phyloP scores from a whole-genome alignment of 441 rosid species.

The Hypseocharis bilobata region DNA sequence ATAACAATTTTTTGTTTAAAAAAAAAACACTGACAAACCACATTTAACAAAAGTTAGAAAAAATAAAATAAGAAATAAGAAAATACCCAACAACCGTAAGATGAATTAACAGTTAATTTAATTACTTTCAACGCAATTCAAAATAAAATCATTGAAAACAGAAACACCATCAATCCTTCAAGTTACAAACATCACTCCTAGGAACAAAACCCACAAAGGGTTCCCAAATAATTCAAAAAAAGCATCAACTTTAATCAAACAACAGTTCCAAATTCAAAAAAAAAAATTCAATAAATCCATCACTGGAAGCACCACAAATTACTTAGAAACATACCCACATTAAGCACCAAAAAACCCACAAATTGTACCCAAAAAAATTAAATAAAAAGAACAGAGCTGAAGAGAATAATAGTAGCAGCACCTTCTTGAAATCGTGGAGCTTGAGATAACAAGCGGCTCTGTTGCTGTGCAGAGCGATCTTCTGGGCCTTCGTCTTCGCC shows the following conservation, averaged over 20 bases:
- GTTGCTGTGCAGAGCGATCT: slow-evolving; percentile 82
- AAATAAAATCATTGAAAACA: background rate
- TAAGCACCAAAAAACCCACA: background rate
- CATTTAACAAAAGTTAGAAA: no score
- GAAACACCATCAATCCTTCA: background rate
- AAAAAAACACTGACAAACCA: no score
- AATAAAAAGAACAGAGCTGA: background rate
- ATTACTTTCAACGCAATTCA: background rate
- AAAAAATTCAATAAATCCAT: background rate
- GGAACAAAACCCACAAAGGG: background rate
- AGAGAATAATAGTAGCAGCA: no score
- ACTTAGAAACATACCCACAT: background rate
- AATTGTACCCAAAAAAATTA: background rate
- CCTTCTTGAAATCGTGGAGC: slow-evolving; percentile 67
- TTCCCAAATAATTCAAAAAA: background rate
- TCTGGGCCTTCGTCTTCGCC: slow-evolving; percentile 62
- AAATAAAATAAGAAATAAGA: no score
- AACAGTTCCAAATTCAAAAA: no score
- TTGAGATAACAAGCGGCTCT: slow-evolving; percentile 85
- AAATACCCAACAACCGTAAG: background rate
- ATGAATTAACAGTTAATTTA: background rate
- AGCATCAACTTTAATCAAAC: no score
- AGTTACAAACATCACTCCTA: background rate
- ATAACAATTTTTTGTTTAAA: background rate
- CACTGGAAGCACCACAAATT: background rate